A percentile compares a stretch with the other conserved stretches of the same genome.
Conservation (phyloP, 345 rosid species). For the Brassica nigra region DNA sequence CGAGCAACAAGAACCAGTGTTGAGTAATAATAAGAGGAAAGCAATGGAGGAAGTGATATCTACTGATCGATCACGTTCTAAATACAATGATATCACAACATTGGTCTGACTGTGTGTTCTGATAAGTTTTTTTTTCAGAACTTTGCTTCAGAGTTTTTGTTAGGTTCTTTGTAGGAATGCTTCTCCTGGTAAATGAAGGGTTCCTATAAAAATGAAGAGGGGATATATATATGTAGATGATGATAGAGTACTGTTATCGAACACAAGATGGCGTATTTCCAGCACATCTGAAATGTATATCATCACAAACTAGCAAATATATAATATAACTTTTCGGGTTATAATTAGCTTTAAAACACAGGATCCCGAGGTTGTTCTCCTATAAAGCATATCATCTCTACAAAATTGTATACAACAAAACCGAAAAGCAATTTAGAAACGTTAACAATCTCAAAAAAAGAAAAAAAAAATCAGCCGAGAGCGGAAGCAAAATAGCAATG, state of each 20-base stretch:
- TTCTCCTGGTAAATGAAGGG: conserved; percentile 26
- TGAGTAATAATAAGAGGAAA: conserved; percentile 49
- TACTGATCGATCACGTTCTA: conserved; percentile 34
- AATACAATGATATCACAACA: conserved; percentile 36
- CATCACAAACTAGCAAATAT: neutral
- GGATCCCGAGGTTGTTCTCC: too few species aligned
- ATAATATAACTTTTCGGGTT: neutral
- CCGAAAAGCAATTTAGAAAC: too few species aligned
- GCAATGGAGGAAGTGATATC: conserved; percentile 42
- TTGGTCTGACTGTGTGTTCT: conserved; percentile 12
- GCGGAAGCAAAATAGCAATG: too few species aligned
- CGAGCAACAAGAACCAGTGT: neutral
- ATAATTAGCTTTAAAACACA: too few species aligned
- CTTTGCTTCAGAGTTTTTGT: neutral
- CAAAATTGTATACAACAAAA: too few species aligned
- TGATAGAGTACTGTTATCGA: neutral
- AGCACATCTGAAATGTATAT: neutral
- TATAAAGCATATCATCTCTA: too few species aligned
- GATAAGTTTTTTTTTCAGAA: neutral
- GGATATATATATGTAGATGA: conserved; percentile 5
- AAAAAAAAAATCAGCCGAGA: neutral
- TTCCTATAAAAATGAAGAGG: conserved; percentile 23
- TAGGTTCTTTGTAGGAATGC: conserved; percentile 32
- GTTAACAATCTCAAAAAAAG: too few species aligned
- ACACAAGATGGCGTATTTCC: neutral